Base-by-base conservation (phyloP, 345 rosid species). In the Nephelium lappaceum region DNA sequence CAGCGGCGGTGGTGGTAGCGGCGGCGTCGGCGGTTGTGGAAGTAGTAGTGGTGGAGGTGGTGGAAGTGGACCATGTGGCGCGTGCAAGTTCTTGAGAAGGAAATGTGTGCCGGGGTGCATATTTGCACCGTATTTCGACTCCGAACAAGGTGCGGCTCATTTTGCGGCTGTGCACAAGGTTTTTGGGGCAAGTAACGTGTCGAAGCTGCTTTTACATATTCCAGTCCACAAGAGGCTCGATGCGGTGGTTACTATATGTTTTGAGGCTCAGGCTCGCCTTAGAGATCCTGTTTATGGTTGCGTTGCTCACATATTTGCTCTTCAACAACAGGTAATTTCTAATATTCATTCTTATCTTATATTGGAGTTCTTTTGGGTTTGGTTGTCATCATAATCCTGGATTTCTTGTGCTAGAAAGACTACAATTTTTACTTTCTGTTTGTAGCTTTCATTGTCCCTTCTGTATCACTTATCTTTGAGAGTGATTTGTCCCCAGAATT, bases 101-200 rank as follows among this genome's bases (percentile, higher is more conserved):
- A 95, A 93, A 83, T 95, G 98, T 74, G 88, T 92, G 6, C 88
- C 86, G 0, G 95, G 94, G 5, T 95, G 98, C 78, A 88, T 92
- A 47, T 93, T 93, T 72, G 95, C 97, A 0, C 98, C 98, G 0
- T 89, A 93, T 71, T 95, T 93, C 60, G 95, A 91, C 55, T 87
- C 98, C 3, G 98, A 95, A 78, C 97, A 95, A 84, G 95, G 94
- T 1, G 89, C 97, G 18, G 91, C 92, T 69, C 90, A 93, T 78
- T 93, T 95, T 25, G 98, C 97, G 5, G 96, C 95, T 10, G 97
- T 93, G 21, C 98, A 93, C 69, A 91, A 88, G 79, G 92, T 93
- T 16, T 93, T 95, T 21, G 98, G 98, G 7, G 98, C 98, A 0
- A 93, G 98, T 78, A 95, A 95, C 73, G 98, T 89, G n/a, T 89